phyloP scores from a whole-genome alignment of 164 flowering plant genomes.

The Liquidambar formosana region DNA sequence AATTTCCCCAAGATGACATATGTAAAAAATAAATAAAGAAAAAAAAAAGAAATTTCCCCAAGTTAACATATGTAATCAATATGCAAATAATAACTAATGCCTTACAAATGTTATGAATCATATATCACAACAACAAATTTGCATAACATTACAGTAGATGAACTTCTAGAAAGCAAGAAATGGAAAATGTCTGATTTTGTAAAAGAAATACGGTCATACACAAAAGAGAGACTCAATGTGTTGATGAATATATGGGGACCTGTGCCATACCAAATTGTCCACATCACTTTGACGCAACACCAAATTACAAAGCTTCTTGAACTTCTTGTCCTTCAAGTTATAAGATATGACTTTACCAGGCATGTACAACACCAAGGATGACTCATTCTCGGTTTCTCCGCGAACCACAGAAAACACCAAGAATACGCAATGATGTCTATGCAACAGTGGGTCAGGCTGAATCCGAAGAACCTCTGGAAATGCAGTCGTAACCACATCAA shows the following conservation, averaged over 20 bases:
- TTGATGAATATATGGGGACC: not conserved
- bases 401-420: not conserved
- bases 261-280: not conserved
- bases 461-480: too few species aligned
- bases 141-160: too few species aligned
- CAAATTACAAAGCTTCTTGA: constrained; percentile 2
- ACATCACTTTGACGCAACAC: not conserved
- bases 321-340: not conserved
- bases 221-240: not conserved
- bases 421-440: not conserved
- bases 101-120: too few species aligned
- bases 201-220: not conserved
- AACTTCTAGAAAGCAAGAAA: too few species aligned
- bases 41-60: too few species aligned
- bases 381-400: constrained; percentile 10
- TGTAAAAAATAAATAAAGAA: too few species aligned
- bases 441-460: too few species aligned
- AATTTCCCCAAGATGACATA: too few species aligned
- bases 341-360: constrained; percentile 10
- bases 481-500: not conserved
- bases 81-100: too few species aligned
- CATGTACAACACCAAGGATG: constrained; percentile 8
- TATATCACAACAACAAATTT: too few species aligned
- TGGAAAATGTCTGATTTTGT: too few species aligned
- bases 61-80: too few species aligned